A percentile compares a stretch with the other conserved stretches of the same genome.
These are phyloP conservation scores for Dactylellina parvicollis DNA, from an alignment of 2,329 filamentous ascomycete species.

Conservation along the genomic window DNA sequence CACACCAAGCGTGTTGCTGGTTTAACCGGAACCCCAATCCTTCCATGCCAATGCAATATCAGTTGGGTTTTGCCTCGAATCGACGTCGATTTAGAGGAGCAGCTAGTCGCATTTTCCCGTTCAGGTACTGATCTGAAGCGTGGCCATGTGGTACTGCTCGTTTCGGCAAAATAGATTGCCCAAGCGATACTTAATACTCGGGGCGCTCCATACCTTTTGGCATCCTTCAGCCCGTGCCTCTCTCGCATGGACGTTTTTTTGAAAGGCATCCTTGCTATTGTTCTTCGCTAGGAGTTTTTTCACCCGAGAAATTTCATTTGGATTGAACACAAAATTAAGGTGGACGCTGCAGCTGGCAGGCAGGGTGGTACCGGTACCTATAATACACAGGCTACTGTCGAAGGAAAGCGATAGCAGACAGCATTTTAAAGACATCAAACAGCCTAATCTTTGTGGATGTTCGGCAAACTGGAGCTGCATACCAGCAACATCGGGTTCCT, in stretches of 20 bases:
- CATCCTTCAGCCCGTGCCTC: too few relatives aligned
- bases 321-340: neutral
- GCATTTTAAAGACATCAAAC: neutral
- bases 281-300: constrained; percentile 48
- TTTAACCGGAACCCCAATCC: constrained; percentile 42
- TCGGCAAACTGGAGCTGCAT: constrained; percentile 6
- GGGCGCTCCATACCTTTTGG: too few relatives aligned
- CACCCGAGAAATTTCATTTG: constrained; percentile 23
- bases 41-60: neutral
- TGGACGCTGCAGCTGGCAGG: neutral
- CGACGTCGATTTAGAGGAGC: neutral
- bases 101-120: constrained; percentile 32
- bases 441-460: constrained; percentile 5
- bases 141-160: constrained; percentile 43
- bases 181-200: neutral
- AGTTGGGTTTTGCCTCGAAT: constrained; percentile 18
- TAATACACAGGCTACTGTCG: neutral
- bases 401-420: neutral
- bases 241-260: constrained; percentile 5
- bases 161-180: constrained; percentile 51
- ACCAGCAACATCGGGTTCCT: constrained; percentile 5
- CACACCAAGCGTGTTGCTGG: too few relatives aligned
- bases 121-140: constrained; percentile 48
- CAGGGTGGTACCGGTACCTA: neutral
- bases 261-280: constrained; percentile 25